phyloP scores from a whole-genome alignment of 257 asterid species.

The Nicotiana attenuata region DNA sequence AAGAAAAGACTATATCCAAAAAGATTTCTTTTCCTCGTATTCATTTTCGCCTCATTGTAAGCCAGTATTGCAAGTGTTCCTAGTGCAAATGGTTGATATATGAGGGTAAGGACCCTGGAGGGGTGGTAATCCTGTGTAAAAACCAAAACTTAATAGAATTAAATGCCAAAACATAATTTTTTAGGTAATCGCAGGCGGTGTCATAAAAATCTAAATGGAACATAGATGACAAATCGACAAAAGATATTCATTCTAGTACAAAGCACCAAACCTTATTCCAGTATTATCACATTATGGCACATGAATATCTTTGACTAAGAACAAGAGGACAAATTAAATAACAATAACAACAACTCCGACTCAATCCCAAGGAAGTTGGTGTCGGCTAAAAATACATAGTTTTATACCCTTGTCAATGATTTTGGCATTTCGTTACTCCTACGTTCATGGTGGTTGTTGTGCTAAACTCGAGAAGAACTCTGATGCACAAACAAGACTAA shows the following conservation, averaged over 20 bases:
- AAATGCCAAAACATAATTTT: background rate
- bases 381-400: too few species aligned
- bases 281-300: background rate
- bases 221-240: background rate
- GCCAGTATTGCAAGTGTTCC: conserved; percentile 36
- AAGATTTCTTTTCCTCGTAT: conserved; percentile 36
- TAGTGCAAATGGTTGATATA: conserved; percentile 48
- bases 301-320: background rate
- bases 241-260: background rate
- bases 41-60: conserved; percentile 36
- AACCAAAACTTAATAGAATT: background rate
- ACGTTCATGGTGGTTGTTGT: background rate
- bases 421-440: background rate
- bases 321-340: background rate
- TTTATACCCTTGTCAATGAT: background rate
- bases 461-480: background rate
- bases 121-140: conserved; percentile 34
- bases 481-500: background rate
- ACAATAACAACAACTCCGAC: too few species aligned
- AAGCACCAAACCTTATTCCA: background rate
- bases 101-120: conserved; percentile 47
- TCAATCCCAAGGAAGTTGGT: too few species aligned
- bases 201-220: background rate
- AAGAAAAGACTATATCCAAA: conserved; percentile 38
- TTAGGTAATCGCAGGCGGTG: background rate